Evolutionary conservation across 2,329 filamentous ascomycete genomes (phyloP), one percentile per base, ranked within the genome.

Genomic region (Phaeosphaeria sp.): DNA sequence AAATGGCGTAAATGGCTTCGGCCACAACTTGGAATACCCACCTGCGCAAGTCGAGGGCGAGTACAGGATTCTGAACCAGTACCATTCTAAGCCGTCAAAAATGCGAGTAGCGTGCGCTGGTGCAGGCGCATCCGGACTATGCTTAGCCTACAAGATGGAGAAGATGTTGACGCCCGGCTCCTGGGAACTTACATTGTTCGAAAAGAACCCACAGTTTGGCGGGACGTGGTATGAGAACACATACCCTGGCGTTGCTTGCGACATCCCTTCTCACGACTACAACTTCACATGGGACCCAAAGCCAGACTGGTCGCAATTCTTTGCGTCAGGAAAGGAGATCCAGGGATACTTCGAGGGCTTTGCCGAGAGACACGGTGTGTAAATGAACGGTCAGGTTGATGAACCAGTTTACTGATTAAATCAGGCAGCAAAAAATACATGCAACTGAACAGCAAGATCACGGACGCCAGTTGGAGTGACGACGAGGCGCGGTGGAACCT

Each of bases 211-310:
- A 3, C 64, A 65, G 27, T 71, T 73, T 49, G 71, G 70, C 13
- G 71, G 71, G 41, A 73, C 71, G 4, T 73, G 72, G 72, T 74
- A 73, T 55, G 72, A 75, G 55, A 75, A 75, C 50, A 70, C 65
- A 1, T 75, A 76, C 50, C 72, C 72, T 2, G 73, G 73, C 48
- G 66, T 72, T 15, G 72, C 71, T 23, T 76, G 73, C 54, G 72
- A 76, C 57, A 74, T 76, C 22, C 72, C 72, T 11, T 61, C 69
- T 1, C 85, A 88, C 73, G 87, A 84, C 71, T 89, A 89, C 67
- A 86, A 87, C 66, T 88, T 86, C 66, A 84, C 84, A 2, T 88
- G 84, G 82, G 80, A 83, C 54, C 84, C 83, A 2, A 89, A 88
- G 67, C 82, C 81, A 0, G 81, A 90, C 7, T 83, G 81, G 82